Conservation (phyloP, 805 yeast species). For the Kuraishia piskuri region DNA sequence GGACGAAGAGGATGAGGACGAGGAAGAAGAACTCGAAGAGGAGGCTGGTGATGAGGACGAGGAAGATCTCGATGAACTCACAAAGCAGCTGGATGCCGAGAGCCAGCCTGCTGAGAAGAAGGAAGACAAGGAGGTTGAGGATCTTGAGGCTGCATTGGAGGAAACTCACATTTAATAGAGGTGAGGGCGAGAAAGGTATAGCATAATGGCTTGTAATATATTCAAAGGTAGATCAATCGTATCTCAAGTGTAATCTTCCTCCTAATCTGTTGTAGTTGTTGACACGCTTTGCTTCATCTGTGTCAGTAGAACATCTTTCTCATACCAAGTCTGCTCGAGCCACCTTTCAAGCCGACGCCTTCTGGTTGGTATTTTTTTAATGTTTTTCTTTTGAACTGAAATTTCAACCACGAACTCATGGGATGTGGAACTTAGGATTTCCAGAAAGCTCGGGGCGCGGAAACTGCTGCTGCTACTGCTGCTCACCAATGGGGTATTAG, state of each 20-base stretch:
- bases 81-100: constrained; percentile 40
- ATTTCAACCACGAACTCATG: constrained; percentile 29
- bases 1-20: constrained; percentile 60
- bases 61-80: constrained; percentile 35
- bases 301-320: constrained; percentile 49
- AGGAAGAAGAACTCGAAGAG: constrained; percentile 41
- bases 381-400: constrained; percentile 36
- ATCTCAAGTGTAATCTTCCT: too few species aligned
- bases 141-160: constrained; percentile 51
- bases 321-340: constrained; percentile 67
- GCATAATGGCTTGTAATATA: constrained; percentile 3
- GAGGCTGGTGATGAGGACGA: constrained; percentile 50
- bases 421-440: constrained; percentile 23
- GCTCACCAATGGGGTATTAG: background rate
- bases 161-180: constrained; percentile 33
- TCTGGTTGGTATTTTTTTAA: constrained; percentile 41
- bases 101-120: constrained; percentile 29
- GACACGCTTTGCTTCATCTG: constrained; percentile 20
- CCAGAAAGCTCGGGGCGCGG: constrained; percentile 26
- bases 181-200: too few species aligned
- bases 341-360: constrained; percentile 58
- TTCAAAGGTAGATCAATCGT: background rate
- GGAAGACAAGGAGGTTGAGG: constrained; percentile 40
- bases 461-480: constrained; percentile 15
- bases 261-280: background rate